Base-by-base conservation (phyloP, 2,329 filamentous ascomycete species). In the Diaporthe australafricana region DNA sequence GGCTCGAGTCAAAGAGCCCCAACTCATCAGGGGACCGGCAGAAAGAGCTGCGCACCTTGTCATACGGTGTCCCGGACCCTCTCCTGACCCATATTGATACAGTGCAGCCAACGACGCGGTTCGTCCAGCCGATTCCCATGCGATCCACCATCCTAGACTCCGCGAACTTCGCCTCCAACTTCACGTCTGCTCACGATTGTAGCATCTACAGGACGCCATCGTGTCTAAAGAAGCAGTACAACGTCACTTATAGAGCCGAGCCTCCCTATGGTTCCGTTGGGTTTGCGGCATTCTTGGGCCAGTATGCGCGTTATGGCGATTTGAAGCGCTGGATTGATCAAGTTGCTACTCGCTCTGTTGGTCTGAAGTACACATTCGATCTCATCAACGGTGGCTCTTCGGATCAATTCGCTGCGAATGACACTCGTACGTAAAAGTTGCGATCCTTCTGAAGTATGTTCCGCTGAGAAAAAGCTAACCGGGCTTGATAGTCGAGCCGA, bases 211-310 rank as follows among this genome's bases (percentile, higher is more conserved):
- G 25, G 47, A 50, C 48, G n/a, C 48, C 48, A 22, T 11, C 11
- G n/a, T 50, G 48, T 22, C 48, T 50, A n/a, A 50, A 50, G 48
- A n/a, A 50, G 77, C 84, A 63, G 85, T 84, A 0, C 86, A 85
- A 1, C 77, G 79, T 3, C 87, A 85, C 32, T 70, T 87, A 6
- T 80, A 81, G 42, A 79, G 81, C 14, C 75, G 86, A 25, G 87
- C 87, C 77, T 80, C 82, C 8, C 80, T 87, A 78, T 11, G 48
- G 48, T 1, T 25, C n/a, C 5, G 27, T 50, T 22, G 89, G 93
- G 73, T 84, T 92, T 2, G 80, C 87, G 35, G 76, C 83, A 1
- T 93, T 92, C 77, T 81, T 92, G 57, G 69, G 82, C 16, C 80
- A 81, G 25, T 92, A 87, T 77, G 86, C 87, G 4, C 85, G 88